Conservation (phyloP, 768 basidiomycete genomes). For the Hirschioporus abietinus region DNA sequence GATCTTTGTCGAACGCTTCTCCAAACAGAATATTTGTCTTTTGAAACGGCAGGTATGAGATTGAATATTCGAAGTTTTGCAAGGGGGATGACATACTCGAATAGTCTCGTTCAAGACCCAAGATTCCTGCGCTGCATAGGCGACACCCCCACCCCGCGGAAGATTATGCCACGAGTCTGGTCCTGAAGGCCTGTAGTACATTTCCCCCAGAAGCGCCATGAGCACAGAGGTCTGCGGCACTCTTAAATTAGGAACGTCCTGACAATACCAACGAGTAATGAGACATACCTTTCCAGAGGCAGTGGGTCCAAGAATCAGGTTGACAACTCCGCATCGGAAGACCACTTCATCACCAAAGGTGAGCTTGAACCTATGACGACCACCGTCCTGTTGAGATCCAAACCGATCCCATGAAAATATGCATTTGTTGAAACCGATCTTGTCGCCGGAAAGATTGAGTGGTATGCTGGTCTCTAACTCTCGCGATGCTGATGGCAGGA, state of each 20-base stretch:
- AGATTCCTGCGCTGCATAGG: constrained; percentile 13
- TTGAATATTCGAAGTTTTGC: too few relatives aligned
- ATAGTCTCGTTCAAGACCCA: constrained; percentile 15
- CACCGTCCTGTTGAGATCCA: neutral
- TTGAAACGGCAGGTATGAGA: neutral
- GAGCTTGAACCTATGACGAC: constrained; percentile 35
- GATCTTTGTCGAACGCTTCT: constrained; percentile 34
- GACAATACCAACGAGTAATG: neutral
- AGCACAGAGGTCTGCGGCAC: constrained; percentile 46
- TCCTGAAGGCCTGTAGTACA: constrained; percentile 24
- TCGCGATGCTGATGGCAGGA: too few relatives aligned
- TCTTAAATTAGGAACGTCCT: neutral
- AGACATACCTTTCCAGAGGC: constrained; percentile 20
- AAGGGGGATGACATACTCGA: neutral
- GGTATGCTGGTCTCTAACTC: too few relatives aligned
- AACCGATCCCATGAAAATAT: constrained; percentile 45
- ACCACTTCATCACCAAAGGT: constrained; percentile 40
- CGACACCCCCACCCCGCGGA: constrained; percentile 8
- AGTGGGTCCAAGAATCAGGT: constrained; percentile 27
- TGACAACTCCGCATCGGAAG: constrained; percentile 17
- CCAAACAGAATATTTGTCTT: constrained; percentile 52
- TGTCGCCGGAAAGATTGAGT: constrained; percentile 14
- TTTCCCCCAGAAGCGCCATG: constrained; percentile 50
- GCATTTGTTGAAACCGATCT: constrained; percentile 49
- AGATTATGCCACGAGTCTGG: constrained; percentile 23